These are phyloP conservation scores for Papiliotrema terrestris DNA, from an alignment of 1,284 basidiomycete species.

Conservation along the genomic window DNA sequence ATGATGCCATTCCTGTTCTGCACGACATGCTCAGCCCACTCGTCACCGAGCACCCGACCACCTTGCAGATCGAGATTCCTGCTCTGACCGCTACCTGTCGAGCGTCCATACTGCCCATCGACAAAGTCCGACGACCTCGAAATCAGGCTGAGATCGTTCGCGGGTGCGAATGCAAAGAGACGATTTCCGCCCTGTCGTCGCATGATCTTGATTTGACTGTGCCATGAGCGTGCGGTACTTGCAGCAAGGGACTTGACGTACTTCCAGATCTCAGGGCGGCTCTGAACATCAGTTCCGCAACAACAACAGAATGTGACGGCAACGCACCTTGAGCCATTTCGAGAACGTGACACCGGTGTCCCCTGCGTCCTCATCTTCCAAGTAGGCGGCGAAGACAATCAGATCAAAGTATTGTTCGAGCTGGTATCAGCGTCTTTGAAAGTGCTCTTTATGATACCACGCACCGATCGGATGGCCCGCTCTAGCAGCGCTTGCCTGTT, in stretches of 20 bases:
- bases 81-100: constrained; percentile 9
- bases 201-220: constrained; percentile 78
- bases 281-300: constrained; percentile 54
- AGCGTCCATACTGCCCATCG: constrained; percentile 12
- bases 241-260: constrained; percentile 50
- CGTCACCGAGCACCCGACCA: constrained; percentile 82
- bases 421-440: constrained; percentile 17
- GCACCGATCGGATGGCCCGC: constrained; percentile 50
- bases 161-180: constrained; percentile 80
- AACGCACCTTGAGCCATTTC: constrained; percentile 73
- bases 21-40: constrained; percentile 89
- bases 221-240: constrained; percentile 2
- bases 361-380: constrained; percentile 64
- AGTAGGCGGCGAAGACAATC: constrained; percentile 89
- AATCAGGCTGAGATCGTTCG: constrained; percentile 69
- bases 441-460: background rate
- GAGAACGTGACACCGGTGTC: constrained; percentile 72
- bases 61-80: constrained; percentile 70
- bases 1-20: constrained; percentile 93
- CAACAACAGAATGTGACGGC: background rate
- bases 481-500: constrained; percentile 43
- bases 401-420: constrained; percentile 77
- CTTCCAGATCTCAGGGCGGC: constrained; percentile 92
- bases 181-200: constrained; percentile 71
- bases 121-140: constrained; percentile 41